Conservation (phyloP, 2,329 filamentous ascomycete species). For the Aureobasidium sp. region DNA sequence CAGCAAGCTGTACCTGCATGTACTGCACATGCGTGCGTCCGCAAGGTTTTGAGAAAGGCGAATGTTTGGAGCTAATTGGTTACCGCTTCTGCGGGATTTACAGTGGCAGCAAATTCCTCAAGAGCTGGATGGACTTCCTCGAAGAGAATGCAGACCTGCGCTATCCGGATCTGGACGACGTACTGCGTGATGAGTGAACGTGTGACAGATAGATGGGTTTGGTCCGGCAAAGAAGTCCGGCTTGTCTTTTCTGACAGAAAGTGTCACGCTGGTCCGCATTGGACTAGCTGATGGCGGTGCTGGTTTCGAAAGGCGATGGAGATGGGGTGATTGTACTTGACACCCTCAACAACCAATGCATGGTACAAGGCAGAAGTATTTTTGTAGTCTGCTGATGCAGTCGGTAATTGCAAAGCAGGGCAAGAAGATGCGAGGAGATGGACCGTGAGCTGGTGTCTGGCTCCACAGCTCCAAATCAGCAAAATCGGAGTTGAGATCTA, state of each 20-base stretch:
- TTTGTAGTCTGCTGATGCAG: slow-evolving; percentile 5
- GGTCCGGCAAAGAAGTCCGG: slow-evolving; percentile 13
- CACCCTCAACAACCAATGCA: neutral
- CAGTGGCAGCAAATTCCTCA: slow-evolving; percentile 79
- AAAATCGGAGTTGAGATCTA: neutral
- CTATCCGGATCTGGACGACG: slow-evolving; percentile 64
- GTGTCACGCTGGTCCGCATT: neutral
- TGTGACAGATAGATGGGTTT: slow-evolving; percentile 5
- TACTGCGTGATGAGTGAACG: slow-evolving; percentile 22
- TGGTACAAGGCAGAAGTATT: slow-evolving; percentile 5
- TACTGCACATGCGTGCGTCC: slow-evolving; percentile 9
- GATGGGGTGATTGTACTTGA: neutral
- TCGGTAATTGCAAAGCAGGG: slow-evolving; percentile 9
- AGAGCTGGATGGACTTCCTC: slow-evolving; percentile 83
- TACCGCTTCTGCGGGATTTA: slow-evolving; percentile 15
- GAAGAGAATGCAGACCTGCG: slow-evolving; percentile 86
- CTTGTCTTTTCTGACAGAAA: neutral
- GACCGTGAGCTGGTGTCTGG: slow-evolving; percentile 2
- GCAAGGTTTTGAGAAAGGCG: neutral
- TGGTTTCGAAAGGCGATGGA: slow-evolving; percentile 1
- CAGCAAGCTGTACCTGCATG: slow-evolving; percentile 16
- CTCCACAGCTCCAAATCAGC: slow-evolving; percentile 1
- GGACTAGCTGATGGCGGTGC: neutral
- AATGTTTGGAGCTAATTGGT: neutral
- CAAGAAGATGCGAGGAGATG: neutral